Conservation (phyloP, 345 rosid species). For the Eucalyptus melliodora region DNA sequence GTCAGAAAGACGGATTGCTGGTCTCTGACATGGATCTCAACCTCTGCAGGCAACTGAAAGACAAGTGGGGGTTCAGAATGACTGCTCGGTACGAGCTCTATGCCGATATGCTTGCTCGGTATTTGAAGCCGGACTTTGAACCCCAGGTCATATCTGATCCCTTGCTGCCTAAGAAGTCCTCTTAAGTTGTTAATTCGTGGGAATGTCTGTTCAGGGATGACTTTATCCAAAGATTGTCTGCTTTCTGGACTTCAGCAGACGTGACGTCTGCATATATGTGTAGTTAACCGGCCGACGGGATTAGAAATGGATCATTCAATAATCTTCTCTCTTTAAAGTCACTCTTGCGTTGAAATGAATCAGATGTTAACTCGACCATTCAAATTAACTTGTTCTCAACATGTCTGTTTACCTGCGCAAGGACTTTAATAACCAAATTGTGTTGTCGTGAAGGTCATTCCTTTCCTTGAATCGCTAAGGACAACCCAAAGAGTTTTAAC, state of each 20-base stretch:
- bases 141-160: slow-evolving; percentile 79
- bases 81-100: slow-evolving; percentile 74
- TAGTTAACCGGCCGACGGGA: background rate
- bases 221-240: background rate
- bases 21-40: slow-evolving; percentile 83
- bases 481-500: too few species aligned
- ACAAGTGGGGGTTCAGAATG: slow-evolving; percentile 89
- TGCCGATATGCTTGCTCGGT: slow-evolving; percentile 42
- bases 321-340: background rate
- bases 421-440: too few species aligned
- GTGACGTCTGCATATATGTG: background rate
- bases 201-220: background rate
- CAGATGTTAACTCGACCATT: background rate
- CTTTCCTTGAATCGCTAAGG: too few species aligned
- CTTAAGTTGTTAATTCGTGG: slow-evolving; percentile 1
- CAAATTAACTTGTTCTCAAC: background rate
- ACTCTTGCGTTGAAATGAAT: background rate
- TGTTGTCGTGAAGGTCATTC: too few species aligned
- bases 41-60: slow-evolving; percentile 85
- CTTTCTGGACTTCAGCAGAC: background rate
- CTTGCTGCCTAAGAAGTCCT: slow-evolving; percentile 42
- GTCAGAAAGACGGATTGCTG: slow-evolving; percentile 62
- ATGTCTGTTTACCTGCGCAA: background rate
- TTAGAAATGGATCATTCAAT: background rate
- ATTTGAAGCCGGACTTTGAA: slow-evolving; percentile 60